Conservation (phyloP, 2,329 filamentous ascomycete genomes). For the Sclerotinia spermophila region DNA sequence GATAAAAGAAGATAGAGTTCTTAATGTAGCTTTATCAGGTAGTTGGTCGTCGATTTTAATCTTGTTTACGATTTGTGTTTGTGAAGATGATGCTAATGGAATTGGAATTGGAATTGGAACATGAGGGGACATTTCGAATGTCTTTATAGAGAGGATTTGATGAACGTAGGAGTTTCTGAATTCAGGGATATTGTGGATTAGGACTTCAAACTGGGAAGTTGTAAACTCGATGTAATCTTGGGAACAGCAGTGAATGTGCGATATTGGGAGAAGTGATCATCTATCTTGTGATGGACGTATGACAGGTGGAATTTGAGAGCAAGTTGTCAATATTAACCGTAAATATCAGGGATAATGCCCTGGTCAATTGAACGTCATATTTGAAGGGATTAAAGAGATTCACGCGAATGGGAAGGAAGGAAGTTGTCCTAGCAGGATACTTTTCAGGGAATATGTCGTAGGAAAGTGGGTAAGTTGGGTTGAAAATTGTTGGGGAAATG, state of each 20-base stretch:
- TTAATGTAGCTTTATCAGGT: not conserved
- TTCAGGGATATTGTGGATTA: not conserved
- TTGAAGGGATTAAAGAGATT: not conserved
- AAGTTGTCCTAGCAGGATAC: not conserved
- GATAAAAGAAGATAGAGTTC: conserved; percentile 18
- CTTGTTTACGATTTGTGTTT: not conserved
- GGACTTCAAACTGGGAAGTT: conserved; percentile 5
- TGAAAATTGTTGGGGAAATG: not conserved
- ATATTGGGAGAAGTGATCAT: not conserved
- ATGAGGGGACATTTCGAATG: not conserved
- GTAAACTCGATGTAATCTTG: not conserved
- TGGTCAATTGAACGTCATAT: not conserved
- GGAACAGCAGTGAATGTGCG: not conserved
- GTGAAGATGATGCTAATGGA: not conserved
- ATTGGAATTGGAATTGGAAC: not conserved
- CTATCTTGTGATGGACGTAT: conserved; percentile 4
- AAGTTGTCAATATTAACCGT: not conserved
- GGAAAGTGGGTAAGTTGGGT: not conserved
- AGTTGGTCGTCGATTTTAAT: not conserved
- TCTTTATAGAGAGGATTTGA: not conserved
- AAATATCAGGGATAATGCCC: not conserved
- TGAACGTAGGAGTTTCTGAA: not conserved
- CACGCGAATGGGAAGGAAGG: not conserved
- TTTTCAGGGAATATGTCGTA: not conserved
- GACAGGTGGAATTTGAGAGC: not conserved